These are phyloP conservation scores for Rhytidiadelphus loreus DNA, from an alignment of 225 moss, liverwort and hornwort genomes.

Conservation along the genomic window DNA sequence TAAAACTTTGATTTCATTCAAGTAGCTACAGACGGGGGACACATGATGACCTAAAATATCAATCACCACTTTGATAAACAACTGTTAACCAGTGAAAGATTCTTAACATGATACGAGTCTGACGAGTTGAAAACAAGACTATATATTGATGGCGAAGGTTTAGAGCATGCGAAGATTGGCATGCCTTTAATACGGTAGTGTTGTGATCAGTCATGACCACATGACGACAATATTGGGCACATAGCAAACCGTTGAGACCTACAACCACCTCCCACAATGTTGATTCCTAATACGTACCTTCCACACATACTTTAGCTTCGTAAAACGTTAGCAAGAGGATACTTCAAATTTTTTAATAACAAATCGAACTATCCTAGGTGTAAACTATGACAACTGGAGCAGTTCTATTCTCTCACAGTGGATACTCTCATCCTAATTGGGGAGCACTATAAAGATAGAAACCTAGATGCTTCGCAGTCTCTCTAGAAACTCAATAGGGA, in stretches of 20 bases:
- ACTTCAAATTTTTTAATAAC: not conserved
- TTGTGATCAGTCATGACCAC: slow-evolving; percentile 93
- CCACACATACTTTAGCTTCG: not conserved
- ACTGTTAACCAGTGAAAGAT: not conserved
- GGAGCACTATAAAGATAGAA: not conserved
- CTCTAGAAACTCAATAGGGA: not conserved
- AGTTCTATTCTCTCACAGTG: not conserved
- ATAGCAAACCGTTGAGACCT: slow-evolving; percentile 86
- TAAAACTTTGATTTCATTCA: not conserved
- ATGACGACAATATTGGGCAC: slow-evolving; percentile 64
- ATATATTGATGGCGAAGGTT: not conserved
- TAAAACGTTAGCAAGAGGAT: not conserved
- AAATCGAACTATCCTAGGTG: not conserved
- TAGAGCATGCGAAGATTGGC: not conserved
- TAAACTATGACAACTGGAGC: not conserved
- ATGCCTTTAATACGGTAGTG: slow-evolving; percentile 73
- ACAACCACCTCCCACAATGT: slow-evolving; percentile 32
- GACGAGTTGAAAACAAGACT: not conserved
- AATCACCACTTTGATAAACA: not conserved
- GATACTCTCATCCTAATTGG: not conserved
- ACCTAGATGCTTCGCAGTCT: not conserved
- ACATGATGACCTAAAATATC: not conserved
- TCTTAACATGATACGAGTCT: not conserved
- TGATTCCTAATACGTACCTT: not conserved
- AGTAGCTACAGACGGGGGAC: not conserved